phyloP scores from a whole-genome alignment of 495 filamentous ascomycete species.

The Talaromyces liani region DNA sequence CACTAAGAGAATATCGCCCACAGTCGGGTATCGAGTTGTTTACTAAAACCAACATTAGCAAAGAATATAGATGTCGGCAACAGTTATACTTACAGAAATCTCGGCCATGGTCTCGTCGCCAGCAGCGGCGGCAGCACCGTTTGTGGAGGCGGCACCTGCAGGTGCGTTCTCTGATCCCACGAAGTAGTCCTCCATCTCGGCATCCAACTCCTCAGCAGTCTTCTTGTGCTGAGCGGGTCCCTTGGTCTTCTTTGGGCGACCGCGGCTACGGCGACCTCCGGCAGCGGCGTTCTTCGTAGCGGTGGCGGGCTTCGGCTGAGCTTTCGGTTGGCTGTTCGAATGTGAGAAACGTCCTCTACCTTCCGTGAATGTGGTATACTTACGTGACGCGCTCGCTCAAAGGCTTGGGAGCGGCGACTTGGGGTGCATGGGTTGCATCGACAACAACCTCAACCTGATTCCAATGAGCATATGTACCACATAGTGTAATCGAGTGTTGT shows the following conservation, averaged over 20 bases:
- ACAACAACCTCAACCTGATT: constrained; percentile 81
- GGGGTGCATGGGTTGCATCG: constrained; percentile 61
- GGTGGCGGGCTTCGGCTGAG: constrained; percentile 79
- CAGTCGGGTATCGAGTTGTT: background rate
- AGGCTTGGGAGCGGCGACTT: constrained; percentile 57
- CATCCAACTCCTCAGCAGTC: constrained; percentile 85
- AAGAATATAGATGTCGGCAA: background rate
- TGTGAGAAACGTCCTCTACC: background rate
- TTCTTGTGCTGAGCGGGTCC: constrained; percentile 68
- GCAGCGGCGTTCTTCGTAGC: constrained; percentile 49
- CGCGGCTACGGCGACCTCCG: constrained; percentile 36
- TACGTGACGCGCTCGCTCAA: constrained; percentile 84
- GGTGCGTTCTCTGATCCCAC: constrained; percentile 26
- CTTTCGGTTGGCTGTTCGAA: constrained; percentile 52
- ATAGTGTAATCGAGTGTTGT: constrained; percentile 1
- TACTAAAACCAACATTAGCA: background rate
- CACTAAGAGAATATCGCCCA: background rate
- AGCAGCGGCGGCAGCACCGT: constrained; percentile 31
- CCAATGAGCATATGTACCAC: constrained; percentile 15
- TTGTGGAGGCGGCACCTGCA: constrained; percentile 26
- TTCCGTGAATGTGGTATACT: constrained; percentile 17
- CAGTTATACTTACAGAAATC: constrained; percentile 32
- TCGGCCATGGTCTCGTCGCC: constrained; percentile 47
- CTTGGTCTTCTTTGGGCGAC: constrained; percentile 40
- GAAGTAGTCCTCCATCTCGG: constrained; percentile 92